Base-by-base conservation (phyloP, 1,284 basidiomycete genomes). In the Lentinus polychrous region DNA sequence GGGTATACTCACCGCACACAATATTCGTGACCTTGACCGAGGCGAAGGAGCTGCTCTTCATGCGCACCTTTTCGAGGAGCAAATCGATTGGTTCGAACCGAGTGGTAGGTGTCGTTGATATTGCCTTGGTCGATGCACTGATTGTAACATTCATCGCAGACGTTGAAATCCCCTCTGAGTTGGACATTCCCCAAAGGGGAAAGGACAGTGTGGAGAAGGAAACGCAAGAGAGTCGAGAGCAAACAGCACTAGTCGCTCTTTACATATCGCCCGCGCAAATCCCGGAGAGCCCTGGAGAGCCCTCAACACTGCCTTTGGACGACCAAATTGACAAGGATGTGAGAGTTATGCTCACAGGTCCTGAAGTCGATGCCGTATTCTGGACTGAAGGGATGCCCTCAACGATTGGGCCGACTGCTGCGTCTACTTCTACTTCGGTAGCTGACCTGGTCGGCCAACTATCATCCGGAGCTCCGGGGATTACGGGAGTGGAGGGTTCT, bases 41-140 rank as follows among this genome's bases (percentile, higher is more conserved):
- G 84, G 79, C 64, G 88, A 91, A 65, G 87, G 87, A 49, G 86
- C 86, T 45, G 86, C 87, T 48, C 66, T 91, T 59, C 86, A 89
- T 63, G 77, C 79, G 52, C 82, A 81, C 61, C 60, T 87, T 55
- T 90, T 91, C 66, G 87, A 90, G 68, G 88, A 91, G 68, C 74
- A 79, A 50, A 71, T 88, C 57, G 88, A 91, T 71, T 91, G 86
- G 86, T 72, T 70, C 58, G 87, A 91, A 60, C 86, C 86, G 54
- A 63, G 75, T 58, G 70, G 87, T 91, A 74, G 79, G 71, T 61
- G 50, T 46, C 52, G 53, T 55, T 48, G 46, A 52, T 51, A 53
- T 53, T 54, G 55, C 51, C 42, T 59, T 54, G 17, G 31, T 8
- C 31, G 27, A 3, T 31, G 6, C 12, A 27, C 36, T 12, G 6